Evolutionary conservation across 257 asterid species (phyloP), one percentile per base, ranked within the genome.

Genomic region (Thymus mandschuricus): DNA sequence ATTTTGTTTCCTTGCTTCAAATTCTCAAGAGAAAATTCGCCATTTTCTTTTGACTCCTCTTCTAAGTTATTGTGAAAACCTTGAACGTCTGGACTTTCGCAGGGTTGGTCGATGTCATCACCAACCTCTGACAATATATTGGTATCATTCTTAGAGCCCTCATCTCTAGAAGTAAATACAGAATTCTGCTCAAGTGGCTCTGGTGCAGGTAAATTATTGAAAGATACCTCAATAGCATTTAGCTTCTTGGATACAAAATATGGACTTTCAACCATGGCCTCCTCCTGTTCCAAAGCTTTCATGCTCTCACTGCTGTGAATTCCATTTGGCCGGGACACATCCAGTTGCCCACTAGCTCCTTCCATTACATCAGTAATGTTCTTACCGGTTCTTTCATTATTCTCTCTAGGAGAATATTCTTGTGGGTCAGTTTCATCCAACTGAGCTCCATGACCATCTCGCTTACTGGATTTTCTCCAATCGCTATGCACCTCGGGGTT

Each of bases 391-490:
- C 76, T 77, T 69, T 45, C 50, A 64, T 70, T 75, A 72, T 66
- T 76, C 75, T 75, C 80, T 66, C 38, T 62, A 60, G 64, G 76
- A 75, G 75, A 75, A 78, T 72, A 43, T 55, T 70, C 71, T 66
- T 48, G 40, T 27, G 65, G 72, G 8, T 83, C 83, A 69, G 63
- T 60, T 11, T 69, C 70, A 65, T 66, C 82, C 65, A 31, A 60
- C 49, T 77, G 72, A 72, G 76, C 38, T 60, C 75, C 75, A 79
- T 45, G 69, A 68, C 61, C 79, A 72, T 81, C 83, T 69, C 62
- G 75, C 73, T 65, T 65, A 41, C 80, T 75, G 49, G 67, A 43
- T 34, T 67, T 71, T 41, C 67, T 73, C 34, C 60, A 29, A 75
- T 64, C 73, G 72, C 75, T 70, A 40, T 21, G 78, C 71, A 41